A percentile compares a stretch with the other conserved stretches of the same genome.
Conservation (phyloP, 345 rosid genomes). For the Rhodomyrtus tomentosa region DNA sequence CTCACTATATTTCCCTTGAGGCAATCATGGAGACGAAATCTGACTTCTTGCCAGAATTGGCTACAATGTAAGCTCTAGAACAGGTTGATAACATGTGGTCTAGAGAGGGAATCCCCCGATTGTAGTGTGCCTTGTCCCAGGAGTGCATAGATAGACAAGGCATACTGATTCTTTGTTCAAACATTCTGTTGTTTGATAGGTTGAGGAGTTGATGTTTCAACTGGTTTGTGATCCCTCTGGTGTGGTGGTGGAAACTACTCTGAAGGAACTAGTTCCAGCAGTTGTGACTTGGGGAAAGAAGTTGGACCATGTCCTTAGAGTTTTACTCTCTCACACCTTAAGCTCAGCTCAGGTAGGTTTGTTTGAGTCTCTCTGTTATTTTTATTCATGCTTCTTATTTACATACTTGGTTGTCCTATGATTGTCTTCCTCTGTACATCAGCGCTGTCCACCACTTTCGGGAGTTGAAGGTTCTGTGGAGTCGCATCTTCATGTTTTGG, state of each 20-base stretch:
- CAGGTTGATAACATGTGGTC: conserved; percentile 50
- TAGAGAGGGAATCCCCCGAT: conserved; percentile 37
- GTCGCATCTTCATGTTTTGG: conserved; percentile 75
- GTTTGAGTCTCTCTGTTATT: not conserved
- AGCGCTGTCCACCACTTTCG: conserved; percentile 91
- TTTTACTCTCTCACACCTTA: conserved; percentile 59
- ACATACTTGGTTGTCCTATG: not conserved
- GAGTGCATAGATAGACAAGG: not conserved
- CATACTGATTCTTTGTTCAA: not conserved
- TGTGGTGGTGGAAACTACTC: conserved; percentile 82
- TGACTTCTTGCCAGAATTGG: conserved; percentile 72
- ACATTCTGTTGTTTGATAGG: conserved; percentile 41
- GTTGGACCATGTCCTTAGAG: conserved; percentile 64
- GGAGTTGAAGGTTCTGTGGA: conserved; percentile 95
- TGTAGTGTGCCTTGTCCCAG: not conserved
- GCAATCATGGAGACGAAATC: conserved; percentile 68
- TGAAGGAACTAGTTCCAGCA: conserved; percentile 79
- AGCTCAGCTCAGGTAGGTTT: conserved; percentile 64
- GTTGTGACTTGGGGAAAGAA: conserved; percentile 80
- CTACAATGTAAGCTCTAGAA: conserved; percentile 64
- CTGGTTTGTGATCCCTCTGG: conserved; percentile 89
- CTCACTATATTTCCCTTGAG: conserved; percentile 61
- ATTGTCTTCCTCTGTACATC: conserved; percentile 7
- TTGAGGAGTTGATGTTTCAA: conserved; percentile 94
- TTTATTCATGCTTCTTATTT: not conserved